Conservation (phyloP, 441 rosid genomes). For the Raphanus hybrid region DNA sequence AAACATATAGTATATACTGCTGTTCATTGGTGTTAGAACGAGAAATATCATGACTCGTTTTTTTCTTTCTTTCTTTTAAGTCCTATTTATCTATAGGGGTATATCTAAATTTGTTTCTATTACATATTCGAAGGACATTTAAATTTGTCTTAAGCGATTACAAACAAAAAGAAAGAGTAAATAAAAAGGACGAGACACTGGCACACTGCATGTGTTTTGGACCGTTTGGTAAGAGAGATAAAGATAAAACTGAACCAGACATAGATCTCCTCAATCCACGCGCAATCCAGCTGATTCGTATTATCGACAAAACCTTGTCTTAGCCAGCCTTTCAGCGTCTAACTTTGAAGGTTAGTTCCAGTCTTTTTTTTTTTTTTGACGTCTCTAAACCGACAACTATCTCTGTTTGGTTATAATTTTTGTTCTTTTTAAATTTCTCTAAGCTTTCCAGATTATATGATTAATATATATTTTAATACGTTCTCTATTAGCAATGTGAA, state of each 20-base stretch:
- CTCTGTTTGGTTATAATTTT: no score
- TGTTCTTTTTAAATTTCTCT: no score
- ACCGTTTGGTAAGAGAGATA: slow-evolving; percentile 35
- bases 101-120: slow-evolving; percentile 7
- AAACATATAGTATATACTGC: not conserved
- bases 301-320: no score
- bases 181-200: slow-evolving; percentile 35
- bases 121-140: slow-evolving; percentile 20
- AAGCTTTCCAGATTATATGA: no score
- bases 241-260: slow-evolving; percentile 38
- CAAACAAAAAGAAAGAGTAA: slow-evolving; percentile 20
- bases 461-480: no score
- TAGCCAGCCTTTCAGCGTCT: no score
- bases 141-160: slow-evolving; percentile 33
- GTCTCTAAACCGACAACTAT: no score
- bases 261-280: slow-evolving; percentile 1
- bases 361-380: no score
- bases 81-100: not conserved
- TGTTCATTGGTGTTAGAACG: not conserved
- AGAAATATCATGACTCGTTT: not conserved
- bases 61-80: not conserved
- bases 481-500: no score
- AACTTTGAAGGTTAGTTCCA: no score
- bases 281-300: slow-evolving; percentile 15
- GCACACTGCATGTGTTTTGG: slow-evolving; percentile 41